These are phyloP conservation scores for Boletus vinaceobasis DNA, from an alignment of 768 basidiomycete species.

Conservation along the genomic window DNA sequence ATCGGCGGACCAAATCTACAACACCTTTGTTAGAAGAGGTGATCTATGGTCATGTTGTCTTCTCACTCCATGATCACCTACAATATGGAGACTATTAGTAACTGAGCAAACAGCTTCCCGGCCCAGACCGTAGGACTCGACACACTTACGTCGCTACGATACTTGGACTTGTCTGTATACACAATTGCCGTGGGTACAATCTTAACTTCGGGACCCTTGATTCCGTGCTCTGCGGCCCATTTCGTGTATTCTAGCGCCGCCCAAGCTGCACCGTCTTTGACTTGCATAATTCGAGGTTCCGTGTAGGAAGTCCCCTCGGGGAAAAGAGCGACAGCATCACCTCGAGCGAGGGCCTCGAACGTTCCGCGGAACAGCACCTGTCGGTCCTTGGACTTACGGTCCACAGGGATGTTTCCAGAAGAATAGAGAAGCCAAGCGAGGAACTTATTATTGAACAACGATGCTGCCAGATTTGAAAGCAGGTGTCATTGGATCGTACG, in stretches of 20 bases:
- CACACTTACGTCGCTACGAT: slow-evolving; percentile 77
- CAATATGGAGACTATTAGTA: slow-evolving; percentile 16
- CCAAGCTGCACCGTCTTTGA: slow-evolving; percentile 94
- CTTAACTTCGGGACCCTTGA: slow-evolving; percentile 42
- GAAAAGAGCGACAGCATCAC: slow-evolving; percentile 86
- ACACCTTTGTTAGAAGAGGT: slow-evolving; percentile 9
- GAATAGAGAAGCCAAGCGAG: slow-evolving; percentile 72
- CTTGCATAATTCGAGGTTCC: slow-evolving; percentile 87
- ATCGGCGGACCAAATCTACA: slow-evolving; percentile 82
- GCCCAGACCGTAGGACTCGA: slow-evolving; percentile 20
- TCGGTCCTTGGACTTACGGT: slow-evolving; percentile 90
- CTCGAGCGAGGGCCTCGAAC: slow-evolving; percentile 77
- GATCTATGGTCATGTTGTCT: not conserved
- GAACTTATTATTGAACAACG: slow-evolving; percentile 77
- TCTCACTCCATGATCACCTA: slow-evolving; percentile 75
- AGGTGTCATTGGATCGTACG: slow-evolving; percentile 8
- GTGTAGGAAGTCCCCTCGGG: slow-evolving; percentile 94
- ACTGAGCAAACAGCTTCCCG: not conserved
- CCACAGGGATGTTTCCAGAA: slow-evolving; percentile 97
- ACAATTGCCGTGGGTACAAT: slow-evolving; percentile 87
- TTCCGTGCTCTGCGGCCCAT: slow-evolving; percentile 62
- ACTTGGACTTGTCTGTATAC: slow-evolving; percentile 95
- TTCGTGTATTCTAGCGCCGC: slow-evolving; percentile 89
- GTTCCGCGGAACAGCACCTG: slow-evolving; percentile 86
- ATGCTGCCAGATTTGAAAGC: slow-evolving; percentile 41